These are phyloP conservation scores for Heliamphora pulchella DNA, from an alignment of 179 eudicot species.

Conservation along the genomic window DNA sequence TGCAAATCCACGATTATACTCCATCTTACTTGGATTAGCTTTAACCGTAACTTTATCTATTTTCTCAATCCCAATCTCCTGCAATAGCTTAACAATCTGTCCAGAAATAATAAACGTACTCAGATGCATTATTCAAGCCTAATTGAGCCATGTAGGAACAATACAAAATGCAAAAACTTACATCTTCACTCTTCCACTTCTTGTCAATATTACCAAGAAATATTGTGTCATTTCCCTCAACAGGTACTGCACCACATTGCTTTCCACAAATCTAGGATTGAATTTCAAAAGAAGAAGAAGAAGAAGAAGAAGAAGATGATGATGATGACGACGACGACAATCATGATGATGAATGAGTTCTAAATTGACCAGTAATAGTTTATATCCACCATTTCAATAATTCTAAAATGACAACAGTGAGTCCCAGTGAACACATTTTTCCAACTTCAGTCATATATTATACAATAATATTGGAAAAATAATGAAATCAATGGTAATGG, in stretches of 20 bases:
- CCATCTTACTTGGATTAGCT: slow-evolving; percentile 45
- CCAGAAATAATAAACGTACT: slow-evolving; percentile 10
- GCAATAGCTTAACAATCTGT: slow-evolving; percentile 44
- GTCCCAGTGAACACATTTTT: not conserved
- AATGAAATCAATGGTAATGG: not conserved
- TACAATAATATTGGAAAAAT: not conserved
- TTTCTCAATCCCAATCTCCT: slow-evolving; percentile 43
- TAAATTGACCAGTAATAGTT: not conserved
- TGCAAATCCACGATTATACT: slow-evolving; percentile 65
- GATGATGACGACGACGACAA: no score
- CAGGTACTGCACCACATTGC: slow-evolving; percentile 40
- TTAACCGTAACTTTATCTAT: slow-evolving; percentile 50
- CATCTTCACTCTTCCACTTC: slow-evolving; percentile 59
- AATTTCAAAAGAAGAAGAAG: slow-evolving; percentile 11
- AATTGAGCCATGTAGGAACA: not conserved
- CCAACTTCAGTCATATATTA: not conserved
- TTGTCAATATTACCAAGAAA: slow-evolving; percentile 61
- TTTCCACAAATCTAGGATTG: slow-evolving; percentile 51
- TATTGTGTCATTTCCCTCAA: slow-evolving; percentile 66
- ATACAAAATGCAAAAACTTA: slow-evolving; percentile 23
- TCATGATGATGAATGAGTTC: not conserved
- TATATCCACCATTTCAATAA: not conserved
- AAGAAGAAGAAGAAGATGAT: no score
- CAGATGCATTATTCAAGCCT: slow-evolving; percentile 2
- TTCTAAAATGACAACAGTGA: not conserved